These are phyloP conservation scores for Lodderomyces beijingensis DNA, from an alignment of 1,139 yeast species.

Conservation along the genomic window DNA sequence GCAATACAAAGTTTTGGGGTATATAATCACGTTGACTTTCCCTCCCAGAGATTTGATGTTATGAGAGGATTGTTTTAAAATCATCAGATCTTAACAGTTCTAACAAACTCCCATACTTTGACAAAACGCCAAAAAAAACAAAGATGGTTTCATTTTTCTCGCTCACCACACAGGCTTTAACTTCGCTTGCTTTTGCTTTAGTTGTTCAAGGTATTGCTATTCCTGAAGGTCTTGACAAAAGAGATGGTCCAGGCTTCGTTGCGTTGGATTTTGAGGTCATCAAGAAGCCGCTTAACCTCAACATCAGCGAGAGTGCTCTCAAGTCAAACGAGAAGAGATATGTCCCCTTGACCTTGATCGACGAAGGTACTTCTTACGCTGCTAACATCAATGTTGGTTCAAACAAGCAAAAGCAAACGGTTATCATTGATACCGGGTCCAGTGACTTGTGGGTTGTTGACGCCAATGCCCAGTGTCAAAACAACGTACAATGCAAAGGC, in stretches of 20 bases:
- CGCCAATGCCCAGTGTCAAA: constrained; percentile 7
- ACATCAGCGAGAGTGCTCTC: neutral
- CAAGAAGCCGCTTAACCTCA: constrained; percentile 8
- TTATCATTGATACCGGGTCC: constrained; percentile 21
- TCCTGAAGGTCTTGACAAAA: constrained; percentile 7
- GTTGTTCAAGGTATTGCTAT: constrained; percentile 11
- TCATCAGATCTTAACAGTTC: too few relatives aligned
- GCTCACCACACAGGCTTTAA: constrained; percentile 11
- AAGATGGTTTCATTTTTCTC: constrained; percentile 11
- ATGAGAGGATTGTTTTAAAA: too few relatives aligned
- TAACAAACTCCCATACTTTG: too few relatives aligned
- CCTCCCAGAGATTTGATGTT: too few relatives aligned
- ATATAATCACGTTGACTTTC: too few relatives aligned
- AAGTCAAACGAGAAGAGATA: neutral
- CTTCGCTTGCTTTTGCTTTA: constrained; percentile 11
- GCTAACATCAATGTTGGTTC: constrained; percentile 11
- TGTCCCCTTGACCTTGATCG: neutral
- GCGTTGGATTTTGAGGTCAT: constrained; percentile 10
- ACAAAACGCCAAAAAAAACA: constrained; percentile 1
- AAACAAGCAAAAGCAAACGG: constrained; percentile 12
- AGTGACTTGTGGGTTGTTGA: constrained; percentile 25
- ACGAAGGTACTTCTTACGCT: constrained; percentile 5
- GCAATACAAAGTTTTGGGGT: too few relatives aligned
- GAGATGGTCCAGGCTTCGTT: constrained; percentile 9
- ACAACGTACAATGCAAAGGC: constrained; percentile 2